Conservation (phyloP, 768 basidiomycete genomes). For the Russula sp. region DNA sequence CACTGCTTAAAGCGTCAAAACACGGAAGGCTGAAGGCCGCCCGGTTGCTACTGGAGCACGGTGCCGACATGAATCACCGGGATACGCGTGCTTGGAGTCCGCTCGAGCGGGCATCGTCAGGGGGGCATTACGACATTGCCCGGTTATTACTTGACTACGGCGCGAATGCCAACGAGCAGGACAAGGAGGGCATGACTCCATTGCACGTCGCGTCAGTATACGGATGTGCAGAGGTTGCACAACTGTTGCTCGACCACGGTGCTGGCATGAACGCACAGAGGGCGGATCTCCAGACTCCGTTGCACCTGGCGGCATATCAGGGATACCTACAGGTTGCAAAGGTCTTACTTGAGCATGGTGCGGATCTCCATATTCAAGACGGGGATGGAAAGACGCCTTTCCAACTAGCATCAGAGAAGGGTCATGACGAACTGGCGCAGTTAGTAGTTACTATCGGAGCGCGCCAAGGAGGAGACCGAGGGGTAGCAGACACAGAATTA, state of each 20-base stretch:
- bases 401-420: too few relatives aligned
- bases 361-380: too few relatives aligned
- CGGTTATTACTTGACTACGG: not conserved
- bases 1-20: not conserved
- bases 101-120: not conserved
- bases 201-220: not conserved
- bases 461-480: too few relatives aligned
- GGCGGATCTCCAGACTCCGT: not conserved
- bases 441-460: too few relatives aligned
- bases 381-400: too few relatives aligned
- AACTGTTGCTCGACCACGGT: too few relatives aligned
- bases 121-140: not conserved
- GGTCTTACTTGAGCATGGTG: too few relatives aligned
- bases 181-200: rapidly evolving
- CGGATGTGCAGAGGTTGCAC: not conserved
- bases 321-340: too few relatives aligned
- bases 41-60: not conserved
- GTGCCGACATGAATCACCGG: not conserved
- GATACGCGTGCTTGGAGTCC: not conserved
- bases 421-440: too few relatives aligned
- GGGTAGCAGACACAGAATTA: too few relatives aligned
- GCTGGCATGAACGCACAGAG: not conserved
- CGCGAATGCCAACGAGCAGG: not conserved
- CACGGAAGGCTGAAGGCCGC: not conserved
- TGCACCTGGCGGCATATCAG: not conserved